Evolutionary conservation across 345 rosid species (phyloP).

Genomic region (Noccaea bulbosa): DNA sequence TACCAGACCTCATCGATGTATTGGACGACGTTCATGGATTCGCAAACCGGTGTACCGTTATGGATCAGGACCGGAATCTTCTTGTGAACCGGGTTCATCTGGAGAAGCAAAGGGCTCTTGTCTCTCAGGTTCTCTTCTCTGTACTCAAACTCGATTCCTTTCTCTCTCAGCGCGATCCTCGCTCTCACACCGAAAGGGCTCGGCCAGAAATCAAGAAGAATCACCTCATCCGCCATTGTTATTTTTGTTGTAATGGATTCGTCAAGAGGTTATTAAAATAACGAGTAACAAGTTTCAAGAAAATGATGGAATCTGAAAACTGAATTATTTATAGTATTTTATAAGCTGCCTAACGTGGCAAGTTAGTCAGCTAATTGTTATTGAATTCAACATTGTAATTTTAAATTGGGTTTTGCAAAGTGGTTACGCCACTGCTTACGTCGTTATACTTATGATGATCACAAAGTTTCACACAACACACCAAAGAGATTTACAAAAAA

Average conservation of each 20-base stretch:
- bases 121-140: constrained; percentile 33
- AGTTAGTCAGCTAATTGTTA: not conserved
- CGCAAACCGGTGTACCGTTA: constrained; percentile 39
- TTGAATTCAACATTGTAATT: not conserved
- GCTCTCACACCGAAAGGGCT: constrained; percentile 36
- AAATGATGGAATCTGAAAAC: too few species aligned
- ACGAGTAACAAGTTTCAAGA: too few species aligned
- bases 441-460: constrained; percentile 7
- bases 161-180: constrained; percentile 39
- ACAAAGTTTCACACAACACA: not conserved
- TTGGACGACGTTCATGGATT: constrained; percentile 37
- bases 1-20: constrained; percentile 45
- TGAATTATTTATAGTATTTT: too few species aligned
- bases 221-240: constrained; percentile 39
- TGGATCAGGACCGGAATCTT: constrained; percentile 44
- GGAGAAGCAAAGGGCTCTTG: constrained; percentile 32
- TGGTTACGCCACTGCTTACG: constrained; percentile 35
- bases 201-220: constrained; percentile 37
- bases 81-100: constrained; percentile 42
- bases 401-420: not conserved
- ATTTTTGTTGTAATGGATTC: not conserved
- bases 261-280: too few species aligned
- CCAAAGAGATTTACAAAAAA: too few species aligned
- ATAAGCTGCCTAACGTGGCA: too few species aligned
- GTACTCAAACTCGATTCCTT: constrained; percentile 34